A percentile compares a stretch with the other conserved stretches of the same genome.
These are phyloP conservation scores for Mycena venus DNA, from an alignment of 768 basidiomycete species.

Conservation along the genomic window DNA sequence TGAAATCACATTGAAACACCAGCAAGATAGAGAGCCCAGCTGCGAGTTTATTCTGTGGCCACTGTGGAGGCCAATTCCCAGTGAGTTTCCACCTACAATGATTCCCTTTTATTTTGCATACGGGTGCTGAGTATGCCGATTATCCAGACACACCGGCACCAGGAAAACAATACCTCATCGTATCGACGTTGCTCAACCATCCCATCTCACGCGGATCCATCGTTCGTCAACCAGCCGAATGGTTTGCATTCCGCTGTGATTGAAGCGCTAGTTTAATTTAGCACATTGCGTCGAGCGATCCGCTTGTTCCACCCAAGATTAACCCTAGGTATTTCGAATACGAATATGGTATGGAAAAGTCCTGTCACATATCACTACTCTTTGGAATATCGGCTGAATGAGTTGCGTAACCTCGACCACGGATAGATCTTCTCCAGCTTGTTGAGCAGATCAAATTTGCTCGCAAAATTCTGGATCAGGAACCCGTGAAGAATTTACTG, in stretches of 20 bases:
- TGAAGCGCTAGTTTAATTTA: neutral
- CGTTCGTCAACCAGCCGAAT: neutral
- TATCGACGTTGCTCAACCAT: neutral
- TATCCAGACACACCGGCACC: neutral
- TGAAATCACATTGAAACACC: conserved; percentile 42
- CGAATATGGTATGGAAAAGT: neutral
- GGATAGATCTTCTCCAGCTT: conserved; percentile 33
- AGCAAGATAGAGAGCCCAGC: conserved; percentile 22
- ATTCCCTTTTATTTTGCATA: neutral
- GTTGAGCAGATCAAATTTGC: conserved; percentile 40
- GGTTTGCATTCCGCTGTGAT: neutral
- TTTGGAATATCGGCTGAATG: too few species aligned
- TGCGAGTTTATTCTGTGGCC: conserved; percentile 24
- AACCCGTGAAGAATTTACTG: conserved; percentile 33
- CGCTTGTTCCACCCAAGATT: neutral
- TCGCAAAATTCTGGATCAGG: conserved; percentile 26
- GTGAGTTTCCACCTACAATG: conserved; percentile 27
- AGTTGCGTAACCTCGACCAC: too few species aligned
- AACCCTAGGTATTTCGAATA: conserved; percentile 13
- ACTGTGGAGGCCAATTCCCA: conserved; percentile 27
- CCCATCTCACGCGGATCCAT: conserved; percentile 16
- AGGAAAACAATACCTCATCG: neutral
- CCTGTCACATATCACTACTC: too few species aligned
- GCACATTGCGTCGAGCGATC: conserved; percentile 11
- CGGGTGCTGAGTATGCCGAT: neutral